Conservation (phyloP, 1,284 basidiomycete genomes). For the Ceratobasidium sp. region DNA sequence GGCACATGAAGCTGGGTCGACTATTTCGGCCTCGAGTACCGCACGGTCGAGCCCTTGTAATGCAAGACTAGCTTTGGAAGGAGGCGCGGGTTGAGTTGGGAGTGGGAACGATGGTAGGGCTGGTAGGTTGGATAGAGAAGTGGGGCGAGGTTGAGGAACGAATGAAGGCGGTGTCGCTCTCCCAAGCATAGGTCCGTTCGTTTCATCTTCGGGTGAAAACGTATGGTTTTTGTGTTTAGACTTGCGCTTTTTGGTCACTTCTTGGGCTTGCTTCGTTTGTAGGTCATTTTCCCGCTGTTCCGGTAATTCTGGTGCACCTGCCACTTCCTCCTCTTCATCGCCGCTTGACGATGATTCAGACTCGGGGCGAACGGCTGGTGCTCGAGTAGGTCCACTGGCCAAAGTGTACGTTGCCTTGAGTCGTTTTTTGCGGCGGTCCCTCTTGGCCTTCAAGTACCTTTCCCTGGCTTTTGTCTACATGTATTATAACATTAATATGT, state of each 20-base stretch:
- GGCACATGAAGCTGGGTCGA: conserved; percentile 64
- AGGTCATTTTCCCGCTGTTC: conserved; percentile 32
- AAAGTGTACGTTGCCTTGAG: conserved; percentile 54
- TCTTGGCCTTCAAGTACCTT: conserved; percentile 71
- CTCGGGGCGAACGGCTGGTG: conserved; percentile 34
- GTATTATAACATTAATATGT: neutral
- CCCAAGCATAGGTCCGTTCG: conserved; percentile 41
- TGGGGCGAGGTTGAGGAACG: conserved; percentile 48
- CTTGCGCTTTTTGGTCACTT: conserved; percentile 44
- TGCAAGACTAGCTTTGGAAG: conserved; percentile 69
- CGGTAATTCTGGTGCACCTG: conserved; percentile 40
- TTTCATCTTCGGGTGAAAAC: neutral
- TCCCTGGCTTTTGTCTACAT: conserved; percentile 64
- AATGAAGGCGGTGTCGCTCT: conserved; percentile 41
- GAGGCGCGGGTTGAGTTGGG: conserved; percentile 71
- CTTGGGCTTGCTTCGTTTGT: conserved; percentile 47
- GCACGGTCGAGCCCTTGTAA: conserved; percentile 80
- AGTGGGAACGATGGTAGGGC: conserved; percentile 72
- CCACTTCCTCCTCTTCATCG: conserved; percentile 24
- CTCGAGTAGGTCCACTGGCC: conserved; percentile 50
- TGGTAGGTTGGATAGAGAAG: conserved; percentile 49
- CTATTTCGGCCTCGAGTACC: conserved; percentile 71
- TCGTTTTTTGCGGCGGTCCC: conserved; percentile 63
- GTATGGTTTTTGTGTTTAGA: conserved; percentile 23
- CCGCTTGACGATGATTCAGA: conserved; percentile 40